Evolutionary conservation across 176 grass and related monocot genomes (phyloP).

Genomic region (Puya raimondii): DNA sequence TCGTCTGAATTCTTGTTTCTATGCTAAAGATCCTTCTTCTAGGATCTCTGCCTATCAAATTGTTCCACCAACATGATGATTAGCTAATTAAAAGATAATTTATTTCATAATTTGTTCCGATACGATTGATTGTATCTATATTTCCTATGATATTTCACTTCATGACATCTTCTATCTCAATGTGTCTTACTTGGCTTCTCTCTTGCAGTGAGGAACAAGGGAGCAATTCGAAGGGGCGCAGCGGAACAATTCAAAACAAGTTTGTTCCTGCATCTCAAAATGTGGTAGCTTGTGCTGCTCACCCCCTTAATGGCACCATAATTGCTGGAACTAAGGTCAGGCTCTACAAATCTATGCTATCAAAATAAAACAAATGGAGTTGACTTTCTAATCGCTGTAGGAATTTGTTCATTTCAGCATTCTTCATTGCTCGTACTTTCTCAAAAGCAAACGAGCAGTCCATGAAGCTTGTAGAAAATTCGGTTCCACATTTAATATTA

Average conservation of each 20-base stretch:
- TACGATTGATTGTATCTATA: neutral
- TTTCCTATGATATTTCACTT: neutral
- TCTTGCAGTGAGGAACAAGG: conserved; percentile 51
- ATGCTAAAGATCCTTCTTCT: too few relatives aligned
- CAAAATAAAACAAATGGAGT: too few relatives aligned
- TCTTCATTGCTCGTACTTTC: conserved; percentile 65
- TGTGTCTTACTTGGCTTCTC: conserved; percentile 12
- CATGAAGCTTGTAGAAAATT: too few relatives aligned
- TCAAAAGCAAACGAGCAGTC: conserved; percentile 21
- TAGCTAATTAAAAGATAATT: neutral
- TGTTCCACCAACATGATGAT: neutral
- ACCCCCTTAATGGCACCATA: conserved; percentile 54
- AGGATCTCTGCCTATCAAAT: neutral
- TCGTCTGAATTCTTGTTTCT: conserved; percentile 5
- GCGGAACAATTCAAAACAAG: conserved; percentile 44
- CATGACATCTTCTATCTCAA: neutral
- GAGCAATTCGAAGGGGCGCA: conserved; percentile 18
- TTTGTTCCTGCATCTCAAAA: conserved; percentile 57
- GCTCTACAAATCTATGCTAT: conserved; percentile 9
- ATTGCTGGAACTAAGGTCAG: conserved; percentile 75
- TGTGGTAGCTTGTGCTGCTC: conserved; percentile 56
- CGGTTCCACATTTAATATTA: too few relatives aligned
- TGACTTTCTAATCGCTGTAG: neutral
- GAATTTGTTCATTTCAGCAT: conserved; percentile 42
- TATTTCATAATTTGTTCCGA: neutral